Evolutionary conservation across 2,329 filamentous ascomycete species (phyloP).

Genomic region (Coniochaeta sp.): DNA sequence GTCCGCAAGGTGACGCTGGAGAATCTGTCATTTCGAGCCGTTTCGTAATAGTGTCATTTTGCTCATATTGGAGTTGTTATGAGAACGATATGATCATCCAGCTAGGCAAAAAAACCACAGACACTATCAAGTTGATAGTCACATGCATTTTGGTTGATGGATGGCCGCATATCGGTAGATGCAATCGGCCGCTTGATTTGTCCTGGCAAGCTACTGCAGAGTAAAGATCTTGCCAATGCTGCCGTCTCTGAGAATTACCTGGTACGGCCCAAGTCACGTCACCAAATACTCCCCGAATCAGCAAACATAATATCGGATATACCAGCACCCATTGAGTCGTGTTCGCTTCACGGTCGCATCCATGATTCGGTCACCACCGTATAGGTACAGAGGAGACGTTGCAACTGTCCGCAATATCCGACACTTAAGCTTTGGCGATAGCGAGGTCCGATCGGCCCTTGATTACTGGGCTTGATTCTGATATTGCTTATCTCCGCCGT

Average conservation of each 20-base stretch:
- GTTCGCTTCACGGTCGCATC: not conserved
- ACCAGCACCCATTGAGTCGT: not conserved
- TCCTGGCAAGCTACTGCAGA: no score
- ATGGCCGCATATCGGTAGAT: no score
- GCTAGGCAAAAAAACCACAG: no score
- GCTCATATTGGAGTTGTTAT: no score
- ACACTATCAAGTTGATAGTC: no score
- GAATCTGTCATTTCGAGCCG: no score
- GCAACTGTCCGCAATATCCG: not conserved
- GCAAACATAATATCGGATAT: not conserved
- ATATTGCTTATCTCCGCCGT: not conserved
- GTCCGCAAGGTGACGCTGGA: no score
- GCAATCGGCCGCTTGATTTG: no score
- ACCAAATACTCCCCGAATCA: not conserved
- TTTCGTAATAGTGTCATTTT: no score
- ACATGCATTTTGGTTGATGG: no score
- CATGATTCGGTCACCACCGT: not conserved
- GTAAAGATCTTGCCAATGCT: not conserved
- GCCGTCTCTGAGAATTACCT: not conserved
- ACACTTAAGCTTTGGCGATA: not conserved
- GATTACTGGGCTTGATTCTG: not conserved
- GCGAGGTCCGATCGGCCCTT: not conserved
- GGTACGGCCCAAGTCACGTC: not conserved
- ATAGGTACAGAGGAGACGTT: not conserved
- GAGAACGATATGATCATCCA: no score